Evolutionary conservation across 2,329 filamentous ascomycete species (phyloP).

Genomic region (Aphanocladium album): DNA sequence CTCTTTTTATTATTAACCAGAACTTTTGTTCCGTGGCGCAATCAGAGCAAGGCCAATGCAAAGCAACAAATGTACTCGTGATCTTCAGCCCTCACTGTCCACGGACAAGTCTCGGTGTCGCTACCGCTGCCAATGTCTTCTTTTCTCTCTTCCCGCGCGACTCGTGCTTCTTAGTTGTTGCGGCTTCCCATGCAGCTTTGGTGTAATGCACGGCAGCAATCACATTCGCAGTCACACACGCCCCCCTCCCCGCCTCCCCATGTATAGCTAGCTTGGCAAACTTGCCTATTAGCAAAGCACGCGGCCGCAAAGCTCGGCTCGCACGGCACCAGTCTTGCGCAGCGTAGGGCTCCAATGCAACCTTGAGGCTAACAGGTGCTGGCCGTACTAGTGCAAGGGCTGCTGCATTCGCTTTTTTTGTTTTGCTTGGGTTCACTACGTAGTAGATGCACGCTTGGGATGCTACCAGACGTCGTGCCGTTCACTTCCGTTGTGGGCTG

Average conservation of each 20-base stretch:
- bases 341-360: not conserved
- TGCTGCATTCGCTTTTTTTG: too few species aligned
- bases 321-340: not conserved
- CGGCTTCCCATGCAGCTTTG: not conserved
- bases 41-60: not conserved
- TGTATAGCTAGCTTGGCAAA: not conserved
- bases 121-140: not conserved
- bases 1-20: not conserved
- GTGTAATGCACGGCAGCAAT: not conserved
- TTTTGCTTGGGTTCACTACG: too few species aligned
- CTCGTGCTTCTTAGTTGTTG: too few species aligned
- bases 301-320: not conserved
- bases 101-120: constrained; percentile 5
- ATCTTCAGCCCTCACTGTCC: not conserved
- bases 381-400: not conserved
- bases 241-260: too few species aligned
- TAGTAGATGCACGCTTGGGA: not conserved
- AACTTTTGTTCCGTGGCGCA: not conserved
- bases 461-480: not conserved
- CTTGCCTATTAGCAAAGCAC: not conserved
- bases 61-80: not conserved
- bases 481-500: not conserved
- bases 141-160: not conserved
- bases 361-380: not conserved
- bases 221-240: not conserved